Conservation (phyloP, 352 stramenopile species). For the Phytophthora pini region DNA sequence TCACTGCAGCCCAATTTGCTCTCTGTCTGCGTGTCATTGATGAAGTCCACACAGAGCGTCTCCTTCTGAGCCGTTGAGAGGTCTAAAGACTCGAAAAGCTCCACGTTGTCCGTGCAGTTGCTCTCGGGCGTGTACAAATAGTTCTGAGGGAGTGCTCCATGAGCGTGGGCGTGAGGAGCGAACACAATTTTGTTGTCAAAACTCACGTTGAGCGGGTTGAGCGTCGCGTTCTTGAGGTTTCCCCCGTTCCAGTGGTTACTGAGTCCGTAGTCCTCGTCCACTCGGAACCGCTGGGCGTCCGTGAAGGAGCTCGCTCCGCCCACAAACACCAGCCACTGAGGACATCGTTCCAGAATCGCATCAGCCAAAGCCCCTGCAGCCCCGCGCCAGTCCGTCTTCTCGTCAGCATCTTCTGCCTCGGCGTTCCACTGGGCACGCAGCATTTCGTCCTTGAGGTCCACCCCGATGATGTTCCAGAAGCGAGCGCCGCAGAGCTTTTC, state of each 20-base stretch:
- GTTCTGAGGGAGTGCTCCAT: slow-evolving; percentile 60
- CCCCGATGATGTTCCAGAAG: slow-evolving; percentile 76
- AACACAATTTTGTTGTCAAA: slow-evolving; percentile 70
- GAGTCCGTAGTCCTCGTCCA: slow-evolving; percentile 48
- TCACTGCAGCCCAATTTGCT: slow-evolving; percentile 48
- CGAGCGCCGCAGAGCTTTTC: slow-evolving; percentile 53
- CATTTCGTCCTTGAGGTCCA: slow-evolving; percentile 77
- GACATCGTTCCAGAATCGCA: slow-evolving; percentile 53
- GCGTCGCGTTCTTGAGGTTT: slow-evolving; percentile 67
- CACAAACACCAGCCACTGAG: slow-evolving; percentile 73
- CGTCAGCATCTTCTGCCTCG: slow-evolving; percentile 26
- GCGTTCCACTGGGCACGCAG: slow-evolving; percentile 43
- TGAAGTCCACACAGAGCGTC: slow-evolving; percentile 53
- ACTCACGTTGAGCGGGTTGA: slow-evolving; percentile 48
- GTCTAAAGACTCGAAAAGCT: slow-evolving; percentile 34
- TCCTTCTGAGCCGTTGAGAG: slow-evolving; percentile 17
- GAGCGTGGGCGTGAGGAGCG: slow-evolving; percentile 66
- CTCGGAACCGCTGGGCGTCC: slow-evolving; percentile 39
- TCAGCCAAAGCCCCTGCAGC: slow-evolving; percentile 49
- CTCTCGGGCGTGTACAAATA: slow-evolving; percentile 58
- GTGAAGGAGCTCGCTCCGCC: slow-evolving; percentile 59
- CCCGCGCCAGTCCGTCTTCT: slow-evolving; percentile 46
- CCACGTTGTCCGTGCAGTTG: slow-evolving; percentile 47
- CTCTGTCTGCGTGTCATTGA: slow-evolving; percentile 42
- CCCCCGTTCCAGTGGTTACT: slow-evolving; percentile 68